Evolutionary conservation across 768 basidiomycete species (phyloP).

Genomic region (Hypholoma fasciculare): DNA sequence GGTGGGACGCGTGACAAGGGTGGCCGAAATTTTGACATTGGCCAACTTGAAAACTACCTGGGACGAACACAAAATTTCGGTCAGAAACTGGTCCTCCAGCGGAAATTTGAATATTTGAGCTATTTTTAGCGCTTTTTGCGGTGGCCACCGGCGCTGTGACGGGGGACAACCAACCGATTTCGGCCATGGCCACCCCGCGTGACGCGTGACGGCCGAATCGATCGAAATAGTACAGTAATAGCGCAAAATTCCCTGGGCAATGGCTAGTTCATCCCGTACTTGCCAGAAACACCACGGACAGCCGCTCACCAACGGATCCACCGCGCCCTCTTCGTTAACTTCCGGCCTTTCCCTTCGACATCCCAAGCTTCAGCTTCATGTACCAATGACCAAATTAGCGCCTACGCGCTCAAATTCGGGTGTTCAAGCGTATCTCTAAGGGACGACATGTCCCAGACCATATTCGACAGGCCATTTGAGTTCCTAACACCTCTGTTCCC

Average conservation of each 20-base stretch:
- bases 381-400: constrained; percentile 69
- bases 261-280: constrained; percentile 29
- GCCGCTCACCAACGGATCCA: constrained; percentile 41
- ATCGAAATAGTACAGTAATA: no score
- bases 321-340: constrained; percentile 40
- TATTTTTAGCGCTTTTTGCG: no score
- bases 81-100: no score
- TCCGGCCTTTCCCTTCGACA: constrained; percentile 51
- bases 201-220: no score
- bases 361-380: constrained; percentile 79
- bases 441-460: constrained; percentile 68
- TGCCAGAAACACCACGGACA: constrained; percentile 49
- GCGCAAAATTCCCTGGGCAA: constrained; percentile 30
- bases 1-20: no score
- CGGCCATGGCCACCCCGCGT: no score
- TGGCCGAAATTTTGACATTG: no score
- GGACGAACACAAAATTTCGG: no score
- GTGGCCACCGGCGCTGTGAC: no score
- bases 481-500: constrained; percentile 57
- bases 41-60: no score
- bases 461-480: constrained; percentile 69
- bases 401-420: constrained; percentile 83
- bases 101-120: no score
- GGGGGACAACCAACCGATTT: no score
- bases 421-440: constrained; percentile 71